These are phyloP conservation scores for Typha latifolia DNA, from an alignment of 176 grass and related monocot genomes.

Conservation along the genomic window DNA sequence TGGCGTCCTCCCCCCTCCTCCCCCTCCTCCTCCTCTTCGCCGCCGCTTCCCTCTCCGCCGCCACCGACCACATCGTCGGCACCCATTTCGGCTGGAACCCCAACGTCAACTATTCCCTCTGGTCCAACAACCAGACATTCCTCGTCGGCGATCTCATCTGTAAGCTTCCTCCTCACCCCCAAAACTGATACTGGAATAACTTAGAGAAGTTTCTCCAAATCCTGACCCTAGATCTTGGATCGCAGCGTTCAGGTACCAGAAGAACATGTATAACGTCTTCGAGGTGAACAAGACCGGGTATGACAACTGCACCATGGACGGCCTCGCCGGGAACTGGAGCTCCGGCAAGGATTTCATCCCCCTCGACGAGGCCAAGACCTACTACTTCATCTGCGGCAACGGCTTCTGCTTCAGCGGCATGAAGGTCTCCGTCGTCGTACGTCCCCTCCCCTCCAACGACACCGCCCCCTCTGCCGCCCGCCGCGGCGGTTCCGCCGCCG, in stretches of 20 bases:
- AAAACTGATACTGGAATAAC: no score
- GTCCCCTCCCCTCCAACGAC: slow-evolving; percentile 19
- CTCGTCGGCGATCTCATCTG: slow-evolving; percentile 73
- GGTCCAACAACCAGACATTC: slow-evolving; percentile 87
- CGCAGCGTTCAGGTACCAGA: slow-evolving; percentile 80
- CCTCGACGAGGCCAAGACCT: slow-evolving; percentile 29
- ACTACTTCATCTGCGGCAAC: slow-evolving; percentile 91
- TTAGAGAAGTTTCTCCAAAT: no score
- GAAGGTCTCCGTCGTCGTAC: slow-evolving; percentile 58
- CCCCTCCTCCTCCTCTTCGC: slow-evolving; percentile 11
- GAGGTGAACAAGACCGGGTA: slow-evolving; percentile 83
- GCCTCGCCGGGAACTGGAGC: slow-evolving; percentile 72
- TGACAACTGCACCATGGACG: slow-evolving; percentile 80
- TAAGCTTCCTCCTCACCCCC: neutral
- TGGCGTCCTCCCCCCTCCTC: slow-evolving; percentile 4
- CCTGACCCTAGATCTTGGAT: neutral
- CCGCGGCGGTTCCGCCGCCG: neutral
- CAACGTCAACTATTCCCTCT: slow-evolving; percentile 79
- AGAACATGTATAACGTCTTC: slow-evolving; percentile 74
- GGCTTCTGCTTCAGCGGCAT: slow-evolving; percentile 66
- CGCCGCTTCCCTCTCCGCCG: slow-evolving; percentile 10
- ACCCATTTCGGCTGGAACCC: slow-evolving; percentile 84
- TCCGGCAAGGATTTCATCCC: slow-evolving; percentile 91
- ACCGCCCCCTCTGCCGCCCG: neutral
- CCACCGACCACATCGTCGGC: slow-evolving; percentile 86